Evolutionary conservation across 2,329 filamentous ascomycete species (phyloP).

Genomic region (Cordyceps javanica): DNA sequence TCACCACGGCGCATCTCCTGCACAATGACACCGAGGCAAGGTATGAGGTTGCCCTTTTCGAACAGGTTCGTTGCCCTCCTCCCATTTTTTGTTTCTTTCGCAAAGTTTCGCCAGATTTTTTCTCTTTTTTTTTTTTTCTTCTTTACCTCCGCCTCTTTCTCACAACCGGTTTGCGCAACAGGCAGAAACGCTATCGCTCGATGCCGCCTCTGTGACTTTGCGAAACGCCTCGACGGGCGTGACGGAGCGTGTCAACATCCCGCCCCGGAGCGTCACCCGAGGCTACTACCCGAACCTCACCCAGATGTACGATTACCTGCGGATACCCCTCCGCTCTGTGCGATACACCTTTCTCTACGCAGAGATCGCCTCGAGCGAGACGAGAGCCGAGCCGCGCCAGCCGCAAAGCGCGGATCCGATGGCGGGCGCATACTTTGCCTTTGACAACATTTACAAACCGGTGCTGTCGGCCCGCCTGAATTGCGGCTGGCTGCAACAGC

Average conservation of each 20-base stretch:
- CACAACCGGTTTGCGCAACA: constrained; percentile 15
- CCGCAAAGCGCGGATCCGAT: constrained; percentile 1
- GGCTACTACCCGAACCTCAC: constrained; percentile 50
- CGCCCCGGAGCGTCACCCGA: constrained; percentile 31
- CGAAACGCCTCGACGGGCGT: constrained; percentile 23
- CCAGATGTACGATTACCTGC: constrained; percentile 50
- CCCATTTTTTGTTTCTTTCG: too few species aligned
- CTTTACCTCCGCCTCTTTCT: too few species aligned
- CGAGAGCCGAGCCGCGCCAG: constrained; percentile 12
- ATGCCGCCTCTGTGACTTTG: constrained; percentile 32
- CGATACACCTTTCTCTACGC: constrained; percentile 50
- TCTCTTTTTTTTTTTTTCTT: too few species aligned
- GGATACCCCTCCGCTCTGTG: constrained; percentile 41
- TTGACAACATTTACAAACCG: not conserved
- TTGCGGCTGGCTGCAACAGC: not conserved
- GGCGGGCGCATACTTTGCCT: constrained; percentile 39
- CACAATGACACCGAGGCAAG: constrained; percentile 24
- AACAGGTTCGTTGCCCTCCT: constrained; percentile 28
- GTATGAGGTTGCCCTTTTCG: constrained; percentile 30
- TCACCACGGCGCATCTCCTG: constrained; percentile 30
- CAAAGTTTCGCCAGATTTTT: too few species aligned
- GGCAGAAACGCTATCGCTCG: constrained; percentile 30
- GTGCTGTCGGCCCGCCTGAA: constrained; percentile 14
- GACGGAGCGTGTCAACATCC: constrained; percentile 32
- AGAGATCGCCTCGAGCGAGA: constrained; percentile 2